Base-by-base conservation (phyloP, 192 early-diverging fungal species). In the Chytriomyces confervae region DNA sequence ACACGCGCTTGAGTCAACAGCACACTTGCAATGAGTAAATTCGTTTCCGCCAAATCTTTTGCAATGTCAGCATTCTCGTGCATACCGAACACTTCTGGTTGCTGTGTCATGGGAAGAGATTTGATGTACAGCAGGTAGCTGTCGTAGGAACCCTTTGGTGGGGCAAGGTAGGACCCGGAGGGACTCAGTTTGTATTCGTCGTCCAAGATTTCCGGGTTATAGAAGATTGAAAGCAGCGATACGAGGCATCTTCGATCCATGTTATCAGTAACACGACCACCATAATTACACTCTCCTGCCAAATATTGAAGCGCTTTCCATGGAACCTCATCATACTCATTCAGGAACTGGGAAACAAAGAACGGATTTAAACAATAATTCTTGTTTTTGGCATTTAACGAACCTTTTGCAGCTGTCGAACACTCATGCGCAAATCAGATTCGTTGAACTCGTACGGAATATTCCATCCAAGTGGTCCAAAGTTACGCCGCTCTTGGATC, bases 381-480 rank as follows among this genome's bases (percentile, higher is more conserved):
- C 51, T n/a, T 57, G 24, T 27, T 27, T 16, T 57, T 57, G 51
- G n/a, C 51, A 10, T 57, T 57, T 57, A n/a, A 18, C 69, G 72
- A 77, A 88, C 85, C 85, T 88, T 90, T 47, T 89, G 89, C 51
- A 90, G 75, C 75, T 90, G 89, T 43, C 89, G 49, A 3, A 87
- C 79, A 77, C 86, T 87, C 75, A 90, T 90, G 13, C 86, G 46
- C 50, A 90, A 72, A 80, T 90, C 89, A 23, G 86, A 88, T 76
- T 90, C 89, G 72, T 90, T 90, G 65, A 90, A 90, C 73, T 90
- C 89, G 67, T 90, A 90, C 23, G 89, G 88, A 62, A 90, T 90
- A 70, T 90, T 90, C 89, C 89, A 90, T 49, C 89, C 89, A 3
- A 90, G 77, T 43, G 89, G 89, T 6, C 89, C 89, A 89, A 90